phyloP scores from a whole-genome alignment of 1,139 yeast species.

The Tardiomyces blankii region DNA sequence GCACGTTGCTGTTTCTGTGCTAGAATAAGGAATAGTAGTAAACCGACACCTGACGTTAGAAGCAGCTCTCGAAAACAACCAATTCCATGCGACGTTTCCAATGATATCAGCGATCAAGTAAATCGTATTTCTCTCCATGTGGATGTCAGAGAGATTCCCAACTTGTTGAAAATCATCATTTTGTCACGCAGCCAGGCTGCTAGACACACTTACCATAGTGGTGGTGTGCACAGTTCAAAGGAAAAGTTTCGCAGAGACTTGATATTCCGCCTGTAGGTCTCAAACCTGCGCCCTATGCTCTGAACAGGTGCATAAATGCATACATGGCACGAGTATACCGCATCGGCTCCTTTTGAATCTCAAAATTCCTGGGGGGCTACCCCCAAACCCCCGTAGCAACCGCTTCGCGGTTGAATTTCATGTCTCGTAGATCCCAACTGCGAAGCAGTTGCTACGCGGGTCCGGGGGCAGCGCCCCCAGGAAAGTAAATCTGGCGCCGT shows the following conservation, averaged over 20 bases:
- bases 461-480: too few relatives aligned
- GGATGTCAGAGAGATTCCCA: slow-evolving; percentile 26
- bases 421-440: too few relatives aligned
- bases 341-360: too few relatives aligned
- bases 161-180: slow-evolving; percentile 20
- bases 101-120: slow-evolving; percentile 18
- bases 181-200: not conserved
- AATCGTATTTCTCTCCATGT: slow-evolving; percentile 15
- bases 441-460: too few relatives aligned
- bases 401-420: too few relatives aligned
- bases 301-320: not conserved
- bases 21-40: too few relatives aligned
- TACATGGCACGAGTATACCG: too few relatives aligned
- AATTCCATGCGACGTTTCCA: slow-evolving; percentile 4
- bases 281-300: not conserved
- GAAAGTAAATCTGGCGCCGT: too few relatives aligned
- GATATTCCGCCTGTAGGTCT: not conserved
- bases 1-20: too few relatives aligned
- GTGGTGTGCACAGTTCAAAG: not conserved
- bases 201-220: not conserved
- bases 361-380: too few relatives aligned
- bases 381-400: too few relatives aligned
- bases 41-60: slow-evolving; percentile 12
- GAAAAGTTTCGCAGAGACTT: not conserved
- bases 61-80: too few relatives aligned